phyloP scores from a whole-genome alignment of 1,284 basidiomycete species.

The Cerrena zonata region DNA sequence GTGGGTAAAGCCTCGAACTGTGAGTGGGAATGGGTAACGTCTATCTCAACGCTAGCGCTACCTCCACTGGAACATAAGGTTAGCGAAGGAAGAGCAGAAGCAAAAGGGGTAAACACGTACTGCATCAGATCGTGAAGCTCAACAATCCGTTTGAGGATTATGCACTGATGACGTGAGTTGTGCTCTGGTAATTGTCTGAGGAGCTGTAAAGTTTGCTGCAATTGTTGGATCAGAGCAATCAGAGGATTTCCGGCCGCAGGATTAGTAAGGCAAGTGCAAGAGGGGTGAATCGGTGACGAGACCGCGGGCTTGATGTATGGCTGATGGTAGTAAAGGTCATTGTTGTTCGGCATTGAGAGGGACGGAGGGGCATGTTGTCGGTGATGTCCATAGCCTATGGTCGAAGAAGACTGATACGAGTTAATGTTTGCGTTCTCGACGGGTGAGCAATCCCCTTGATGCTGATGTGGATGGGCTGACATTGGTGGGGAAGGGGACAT shows the following conservation, averaged over 20 bases:
- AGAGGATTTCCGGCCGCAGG: conserved; percentile 54
- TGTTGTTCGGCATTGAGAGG: conserved; percentile 15
- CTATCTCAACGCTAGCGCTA: conserved; percentile 5
- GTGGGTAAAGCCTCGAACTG: conserved; percentile 41
- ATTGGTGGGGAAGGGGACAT: conserved; percentile 24
- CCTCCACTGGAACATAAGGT: conserved; percentile 12
- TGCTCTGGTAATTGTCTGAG: conserved; percentile 61
- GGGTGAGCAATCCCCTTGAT: conserved; percentile 19
- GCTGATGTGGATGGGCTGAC: conserved; percentile 18
- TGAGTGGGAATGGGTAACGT: conserved; percentile 18
- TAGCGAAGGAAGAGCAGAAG: conserved; percentile 3
- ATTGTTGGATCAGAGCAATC: conserved; percentile 56
- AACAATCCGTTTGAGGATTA: conserved; percentile 52
- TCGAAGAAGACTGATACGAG: conserved; percentile 25
- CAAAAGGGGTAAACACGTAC: conserved; percentile 38
- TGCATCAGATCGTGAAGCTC: conserved; percentile 62
- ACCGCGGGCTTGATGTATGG: conserved; percentile 25
- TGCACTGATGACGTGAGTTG: conserved; percentile 44
- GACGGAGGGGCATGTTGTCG: conserved; percentile 15
- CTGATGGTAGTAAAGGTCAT: conserved; percentile 25
- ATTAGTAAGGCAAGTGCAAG: conserved; percentile 60
- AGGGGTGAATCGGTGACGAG: conserved; percentile 34
- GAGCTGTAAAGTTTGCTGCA: conserved; percentile 51
- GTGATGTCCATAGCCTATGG: conserved; percentile 23
- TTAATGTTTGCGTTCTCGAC: conserved; percentile 19